Evolutionary conservation across 371 early-diverging fungal genomes (phyloP), one percentile per base, ranked within the genome.

Genomic region (Scutellospora calospora): DNA sequence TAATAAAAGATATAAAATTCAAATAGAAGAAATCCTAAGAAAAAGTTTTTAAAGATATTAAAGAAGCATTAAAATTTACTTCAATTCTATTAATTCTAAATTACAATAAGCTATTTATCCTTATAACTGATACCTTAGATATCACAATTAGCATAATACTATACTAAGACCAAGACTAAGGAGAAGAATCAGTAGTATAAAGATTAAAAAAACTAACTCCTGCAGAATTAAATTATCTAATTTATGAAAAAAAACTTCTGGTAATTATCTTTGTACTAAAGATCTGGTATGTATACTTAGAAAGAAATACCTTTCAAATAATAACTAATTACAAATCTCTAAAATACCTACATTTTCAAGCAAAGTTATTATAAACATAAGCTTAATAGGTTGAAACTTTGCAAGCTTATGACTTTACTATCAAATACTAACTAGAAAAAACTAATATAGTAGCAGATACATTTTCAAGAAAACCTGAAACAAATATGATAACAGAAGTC

Each of bases 111-210:
- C 76, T 5, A 81, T 85, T 62, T 62, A 14, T 83, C 5, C 8
- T 91, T 12, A 85, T 87, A 81, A 85, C 89, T n/a, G 91, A 91
- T 80, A 86, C 89, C 2, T 88, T 89, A 0, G 82, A 88, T 76
- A 82, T 76, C 72, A 87, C 87, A 59, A 49, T 91, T 45, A 87
- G 88, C 54, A 87, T 81, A 5, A 84, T 90, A 5, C 80, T 89
- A 16, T 80, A 79, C 1, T 90, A 93, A 82, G 25, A 51, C 6
- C 79, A 68, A 18, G 63, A 31, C 0, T 81, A 84, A 22, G 33
- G 35, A 0, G 16, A 74, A 5, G 73, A 83, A 31, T 52, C 80
- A 25, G 57, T 81, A 0, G 45, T 59, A 11, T 84, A 62, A 78
- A 29, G 57, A 22, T 76, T 31, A 38, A 49, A 69, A 54, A 57